phyloP scores from a whole-genome alignment of 805 yeast species.

The Saccharomycopsis fermentans region DNA sequence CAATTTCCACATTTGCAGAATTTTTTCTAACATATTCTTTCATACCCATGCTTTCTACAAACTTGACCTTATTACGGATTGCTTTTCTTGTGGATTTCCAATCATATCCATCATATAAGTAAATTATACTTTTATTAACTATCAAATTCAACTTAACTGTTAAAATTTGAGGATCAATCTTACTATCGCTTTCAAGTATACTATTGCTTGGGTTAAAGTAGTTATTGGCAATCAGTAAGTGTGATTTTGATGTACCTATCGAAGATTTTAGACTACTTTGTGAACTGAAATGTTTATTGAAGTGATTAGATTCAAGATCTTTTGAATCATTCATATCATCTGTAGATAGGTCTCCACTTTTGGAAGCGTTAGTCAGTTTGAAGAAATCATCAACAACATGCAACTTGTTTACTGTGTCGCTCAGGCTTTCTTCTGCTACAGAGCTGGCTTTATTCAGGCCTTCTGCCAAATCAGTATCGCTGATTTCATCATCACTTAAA shows the following conservation, averaged over 20 bases:
- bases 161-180: conserved; percentile 9
- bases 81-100: conserved; percentile 71
- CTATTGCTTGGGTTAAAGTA: conserved; percentile 17
- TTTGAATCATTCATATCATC: not conserved
- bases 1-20: not conserved
- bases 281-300: not conserved
- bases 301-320: not conserved
- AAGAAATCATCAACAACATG: conserved; percentile 21
- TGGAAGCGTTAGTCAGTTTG: not conserved
- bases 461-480: not conserved
- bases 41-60: conserved; percentile 42
- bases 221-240: conserved; percentile 16
- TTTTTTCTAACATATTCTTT: conserved; percentile 2
- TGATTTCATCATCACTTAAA: not conserved
- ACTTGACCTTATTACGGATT: conserved; percentile 53
- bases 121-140: conserved; percentile 31
- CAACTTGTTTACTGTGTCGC: conserved; percentile 12
- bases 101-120: conserved; percentile 83
- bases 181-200: not conserved
- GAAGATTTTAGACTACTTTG: not conserved
- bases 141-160: conserved; percentile 28
- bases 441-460: not conserved
- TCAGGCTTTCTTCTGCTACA: not conserved
- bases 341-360: not conserved
- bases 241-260: conserved; percentile 2